Evolutionary conservation across 805 yeast species (phyloP), one percentile per base, ranked within the genome.

Genomic region (Metschnikowia shivogae): DNA sequence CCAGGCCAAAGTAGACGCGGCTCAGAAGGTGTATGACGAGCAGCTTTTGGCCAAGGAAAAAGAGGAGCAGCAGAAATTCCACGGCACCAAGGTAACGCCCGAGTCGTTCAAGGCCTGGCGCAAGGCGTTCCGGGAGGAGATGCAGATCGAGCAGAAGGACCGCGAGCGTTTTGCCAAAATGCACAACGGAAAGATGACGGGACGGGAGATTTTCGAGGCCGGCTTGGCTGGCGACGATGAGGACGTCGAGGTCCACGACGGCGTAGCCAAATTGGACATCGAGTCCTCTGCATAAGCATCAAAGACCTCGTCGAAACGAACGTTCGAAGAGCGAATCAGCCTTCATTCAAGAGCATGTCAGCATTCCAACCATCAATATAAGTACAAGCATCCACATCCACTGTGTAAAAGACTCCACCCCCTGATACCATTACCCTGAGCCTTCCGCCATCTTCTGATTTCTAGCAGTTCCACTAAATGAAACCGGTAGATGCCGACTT

Each of bases 21-120:
- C 68, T 31, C 90, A 87, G 56, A 73, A 74, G 44, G 64, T 66
- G 50, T 76, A 82, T 53, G 89, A 87, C 50, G 70, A 73, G 41
- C 77, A 75, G 50, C 65, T 85, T 14, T 68, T 74, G 42, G 81
- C 73, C 19, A 80, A 80, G 51, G 98, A 93, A 62, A 75, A 72
- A 55, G 83, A 84, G 63, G 97, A 89, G 61, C 95, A 89, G 62
- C 84, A 83, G 62, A 93, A 93, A 65, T 92, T 92, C 66, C 72
- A 74, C 34, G 99, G 99, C 30, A 93, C 98, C 1, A 79, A 85
- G 44, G 97, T 92, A 5, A 92, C 97, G 1, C 67, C 64, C 12
- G 95, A 86, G 54, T 73, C 84, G n/a, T 92, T 78, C 61, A 60
- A 62, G 2, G 72, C 63, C 37, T 92, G 99, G 99, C 74, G 96